Evolutionary conservation across 164 flowering plant species (phyloP), one percentile per base, ranked within the genome.

Genomic region (Aristolochia fimbriata): DNA sequence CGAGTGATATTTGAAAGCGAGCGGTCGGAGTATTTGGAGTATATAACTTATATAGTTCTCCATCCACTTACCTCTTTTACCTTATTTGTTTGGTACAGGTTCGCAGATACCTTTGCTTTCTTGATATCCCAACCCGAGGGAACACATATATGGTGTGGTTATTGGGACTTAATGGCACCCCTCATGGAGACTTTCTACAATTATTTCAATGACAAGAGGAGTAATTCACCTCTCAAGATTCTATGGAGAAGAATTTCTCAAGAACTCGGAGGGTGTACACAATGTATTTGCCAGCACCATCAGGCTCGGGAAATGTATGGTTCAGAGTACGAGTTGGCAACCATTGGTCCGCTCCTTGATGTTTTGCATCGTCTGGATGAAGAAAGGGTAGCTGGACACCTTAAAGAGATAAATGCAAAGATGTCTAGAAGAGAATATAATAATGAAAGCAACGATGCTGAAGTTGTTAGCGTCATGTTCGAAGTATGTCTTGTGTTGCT

Each of bases 261-360:
- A 23, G 98, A 92, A 74, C 73, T 92, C 86, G 64, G 79, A 25
- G 64, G 27, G 13, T 92, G 98, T 74, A 72, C 85, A n/a, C 89
- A 81, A 15, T 92, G 98, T 68, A 73, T 86, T 56, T 86, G 78
- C 55, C 96, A 87, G 77, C 85, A 92, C 62, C 96, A 92, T 72
- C 91, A 87, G 69, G 88, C 96, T 30, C 87, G 79, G 67, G 87
- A 87, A 64, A 76, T 70, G 77, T 89, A 87, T 67, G 55, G 24
- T 20, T 25, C 52, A 23, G 96, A 92, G 72, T 89, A 87, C 61
- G 98, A 92, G 48, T 66, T 58, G 10, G 75, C 75, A 55, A 68
- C 80, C 11, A 64, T 89, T 47, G 74, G 80, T 57, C 91, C 91
- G 16, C 96, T 92, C 58, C 89, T 92, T 66, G 70, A 61, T 65